These are phyloP conservation scores for Calonectria naviculata DNA, from an alignment of 2,329 filamentous ascomycete species.

Conservation along the genomic window DNA sequence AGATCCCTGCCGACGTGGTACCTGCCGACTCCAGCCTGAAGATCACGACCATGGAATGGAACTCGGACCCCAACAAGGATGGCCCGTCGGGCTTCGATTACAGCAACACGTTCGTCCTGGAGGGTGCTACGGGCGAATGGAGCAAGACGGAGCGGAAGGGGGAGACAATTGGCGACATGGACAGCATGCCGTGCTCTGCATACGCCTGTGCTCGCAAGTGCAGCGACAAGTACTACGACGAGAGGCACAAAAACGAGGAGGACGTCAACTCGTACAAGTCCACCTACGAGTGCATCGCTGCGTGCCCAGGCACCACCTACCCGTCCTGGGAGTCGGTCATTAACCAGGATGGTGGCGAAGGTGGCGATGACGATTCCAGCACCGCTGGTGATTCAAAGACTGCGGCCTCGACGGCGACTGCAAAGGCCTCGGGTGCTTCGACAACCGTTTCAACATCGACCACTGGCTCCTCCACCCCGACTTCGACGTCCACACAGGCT, in stretches of 20 bases:
- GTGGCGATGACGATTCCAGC: background rate
- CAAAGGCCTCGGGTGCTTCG: background rate
- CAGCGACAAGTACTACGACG: conserved; percentile 8
- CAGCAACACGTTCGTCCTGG: background rate
- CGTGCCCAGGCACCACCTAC: background rate
- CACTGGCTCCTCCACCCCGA: background rate
- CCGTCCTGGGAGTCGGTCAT: background rate
- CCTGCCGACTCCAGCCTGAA: background rate
- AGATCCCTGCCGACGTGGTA: conserved; percentile 6
- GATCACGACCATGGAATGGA: conserved; percentile 10
- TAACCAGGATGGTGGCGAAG: background rate
- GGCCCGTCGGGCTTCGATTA: conserved; percentile 7
- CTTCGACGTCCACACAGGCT: background rate
- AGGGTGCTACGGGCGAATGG: conserved; percentile 1
- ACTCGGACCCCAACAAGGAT: conserved; percentile 3
- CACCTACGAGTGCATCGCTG: conserved; percentile 1
- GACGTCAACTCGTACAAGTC: conserved; percentile 9
- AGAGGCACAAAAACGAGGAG: background rate
- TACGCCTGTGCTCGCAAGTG: conserved; percentile 3
- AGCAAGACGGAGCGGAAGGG: conserved; percentile 1
- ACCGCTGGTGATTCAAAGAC: background rate
- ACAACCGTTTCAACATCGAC: background rate
- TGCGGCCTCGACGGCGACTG: background rate
- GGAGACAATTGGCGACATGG: background rate
- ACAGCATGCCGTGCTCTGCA: background rate